phyloP scores from a whole-genome alignment of 768 basidiomycete genomes.

The Hericium erinaceus region DNA sequence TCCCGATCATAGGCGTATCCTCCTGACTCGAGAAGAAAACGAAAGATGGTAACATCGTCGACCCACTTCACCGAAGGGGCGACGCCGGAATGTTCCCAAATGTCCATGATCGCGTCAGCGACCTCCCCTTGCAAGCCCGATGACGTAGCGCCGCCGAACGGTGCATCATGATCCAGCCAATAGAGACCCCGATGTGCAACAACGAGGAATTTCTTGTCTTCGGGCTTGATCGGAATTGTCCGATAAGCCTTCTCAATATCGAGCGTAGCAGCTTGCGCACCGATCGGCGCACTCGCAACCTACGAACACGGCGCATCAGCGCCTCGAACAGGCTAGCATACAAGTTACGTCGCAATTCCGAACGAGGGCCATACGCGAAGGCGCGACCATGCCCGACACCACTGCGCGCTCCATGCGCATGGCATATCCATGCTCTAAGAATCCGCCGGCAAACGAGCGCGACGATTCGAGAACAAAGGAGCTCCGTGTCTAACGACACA shows the following conservation, averaged over 20 bases:
- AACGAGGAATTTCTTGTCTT: not conserved
- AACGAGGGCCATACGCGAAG: too few species aligned
- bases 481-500: too few species aligned
- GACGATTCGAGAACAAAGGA: too few species aligned
- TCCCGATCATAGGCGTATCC: not conserved
- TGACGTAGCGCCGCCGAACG: not conserved
- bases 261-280: not conserved
- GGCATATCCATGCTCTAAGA: too few species aligned
- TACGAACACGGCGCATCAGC: not conserved
- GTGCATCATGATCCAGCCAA: not conserved
- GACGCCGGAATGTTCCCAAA: not conserved
- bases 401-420: too few species aligned
- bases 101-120: not conserved
- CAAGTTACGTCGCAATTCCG: too few species aligned
- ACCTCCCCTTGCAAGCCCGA: not conserved
- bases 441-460: too few species aligned
- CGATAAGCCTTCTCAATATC: not conserved
- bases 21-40: not conserved
- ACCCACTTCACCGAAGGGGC: not conserved
- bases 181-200: not conserved
- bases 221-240: not conserved
- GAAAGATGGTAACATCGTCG: not conserved
- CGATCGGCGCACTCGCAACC: not conserved
- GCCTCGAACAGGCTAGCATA: too few species aligned
- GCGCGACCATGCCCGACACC: too few species aligned